These are phyloP conservation scores for Microcos paniculata DNA, from an alignment of 345 rosid genomes.

Conservation along the genomic window DNA sequence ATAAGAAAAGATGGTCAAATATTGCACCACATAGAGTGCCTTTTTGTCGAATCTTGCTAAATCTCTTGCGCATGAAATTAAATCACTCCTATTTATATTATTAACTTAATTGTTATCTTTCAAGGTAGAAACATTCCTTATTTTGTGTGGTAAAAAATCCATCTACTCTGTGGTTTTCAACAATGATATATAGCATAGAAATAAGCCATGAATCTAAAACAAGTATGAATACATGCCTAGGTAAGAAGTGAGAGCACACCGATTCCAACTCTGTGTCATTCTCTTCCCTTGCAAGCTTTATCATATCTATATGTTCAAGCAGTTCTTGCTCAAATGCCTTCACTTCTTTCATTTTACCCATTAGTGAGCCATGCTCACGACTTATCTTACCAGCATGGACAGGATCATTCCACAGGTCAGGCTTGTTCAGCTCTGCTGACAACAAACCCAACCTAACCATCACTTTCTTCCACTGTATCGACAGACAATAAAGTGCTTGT, in stretches of 20 bases:
- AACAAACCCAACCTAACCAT: conserved; percentile 59
- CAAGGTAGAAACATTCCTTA: background rate
- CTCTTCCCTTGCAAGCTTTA: conserved; percentile 90
- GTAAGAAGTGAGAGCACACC: conserved; percentile 69
- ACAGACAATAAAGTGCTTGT: conserved; percentile 13
- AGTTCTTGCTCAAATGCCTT: conserved; percentile 69
- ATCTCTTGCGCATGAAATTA: background rate
- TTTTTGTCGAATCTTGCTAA: background rate
- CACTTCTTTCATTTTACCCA: conserved; percentile 76
- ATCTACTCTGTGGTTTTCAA: background rate
- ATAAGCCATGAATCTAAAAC: conserved; percentile 18
- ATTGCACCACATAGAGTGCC: background rate
- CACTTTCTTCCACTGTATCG: conserved; percentile 77
- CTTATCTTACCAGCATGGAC: conserved; percentile 82
- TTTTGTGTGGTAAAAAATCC: background rate
- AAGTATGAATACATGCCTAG: conserved; percentile 66
- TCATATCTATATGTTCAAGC: conserved; percentile 94
- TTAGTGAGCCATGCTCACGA: conserved; percentile 77
- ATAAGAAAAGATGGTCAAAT: background rate
- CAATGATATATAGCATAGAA: background rate
- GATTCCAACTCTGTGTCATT: conserved; percentile 82
- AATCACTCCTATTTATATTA: background rate
- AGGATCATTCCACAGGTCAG: conserved; percentile 89
- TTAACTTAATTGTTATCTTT: background rate
- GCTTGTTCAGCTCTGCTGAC: conserved; percentile 65